Percentiles rank a stretch among this genome's conserved stretches.
These are phyloP conservation scores for Juglanconis sp. DNA, from an alignment of 2,329 filamentous ascomycete genomes.

Conservation along the genomic window DNA sequence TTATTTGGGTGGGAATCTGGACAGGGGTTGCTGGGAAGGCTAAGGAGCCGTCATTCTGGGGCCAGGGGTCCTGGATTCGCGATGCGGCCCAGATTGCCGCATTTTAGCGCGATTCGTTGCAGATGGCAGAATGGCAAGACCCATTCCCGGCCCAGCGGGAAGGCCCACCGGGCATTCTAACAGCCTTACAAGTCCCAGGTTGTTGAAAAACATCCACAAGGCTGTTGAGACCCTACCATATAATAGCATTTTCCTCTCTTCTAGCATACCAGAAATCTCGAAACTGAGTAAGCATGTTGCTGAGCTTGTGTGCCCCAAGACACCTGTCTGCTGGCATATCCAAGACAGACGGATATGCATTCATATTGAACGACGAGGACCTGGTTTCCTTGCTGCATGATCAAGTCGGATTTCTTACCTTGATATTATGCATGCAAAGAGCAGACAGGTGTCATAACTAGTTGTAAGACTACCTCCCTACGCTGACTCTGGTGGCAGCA, in stretches of 20 bases:
- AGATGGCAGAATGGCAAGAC: not conserved
- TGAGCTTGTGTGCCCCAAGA: no score
- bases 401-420: no score
- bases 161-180: not conserved
- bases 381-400: no score
- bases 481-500: no score
- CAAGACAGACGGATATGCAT: not conserved
- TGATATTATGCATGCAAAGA: no score
- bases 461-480: no score
- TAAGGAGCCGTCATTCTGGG: not conserved
- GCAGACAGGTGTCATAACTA: no score
- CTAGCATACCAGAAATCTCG: no score
- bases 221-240: not conserved
- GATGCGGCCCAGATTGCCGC: not conserved
- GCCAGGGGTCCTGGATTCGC: not conserved
- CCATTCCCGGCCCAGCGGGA: not conserved
- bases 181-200: no score
- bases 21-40: constrained; percentile 13
- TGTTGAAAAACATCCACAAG: not conserved
- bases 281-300: not conserved
- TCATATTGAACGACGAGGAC: no score
- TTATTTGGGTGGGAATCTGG: constrained; percentile 3
- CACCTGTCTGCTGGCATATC: no score
- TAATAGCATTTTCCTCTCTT: no score
- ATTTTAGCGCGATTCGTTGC: not conserved